phyloP scores from a whole-genome alignment of 2,329 filamentous ascomycete species.

The Ampelomyces quisqualis region DNA sequence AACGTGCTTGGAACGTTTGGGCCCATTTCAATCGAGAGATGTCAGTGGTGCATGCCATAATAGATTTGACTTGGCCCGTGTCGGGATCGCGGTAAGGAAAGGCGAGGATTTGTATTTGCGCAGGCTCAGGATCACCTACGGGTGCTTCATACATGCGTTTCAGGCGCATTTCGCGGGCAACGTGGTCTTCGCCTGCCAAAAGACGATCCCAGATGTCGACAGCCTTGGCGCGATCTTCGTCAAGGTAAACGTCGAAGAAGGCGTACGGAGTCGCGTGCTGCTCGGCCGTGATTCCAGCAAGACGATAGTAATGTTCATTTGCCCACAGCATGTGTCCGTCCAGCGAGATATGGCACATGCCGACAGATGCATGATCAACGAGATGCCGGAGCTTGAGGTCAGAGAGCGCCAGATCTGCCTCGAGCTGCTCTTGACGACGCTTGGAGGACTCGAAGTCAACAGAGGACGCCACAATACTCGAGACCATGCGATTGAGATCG shows the following conservation, averaged over 20 bases:
- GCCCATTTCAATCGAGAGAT: slow-evolving; percentile 45
- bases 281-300: slow-evolving; percentile 23
- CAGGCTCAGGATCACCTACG: slow-evolving; percentile 32
- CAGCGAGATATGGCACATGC: slow-evolving; percentile 36
- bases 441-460: slow-evolving; percentile 22
- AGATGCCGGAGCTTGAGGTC: slow-evolving; percentile 39
- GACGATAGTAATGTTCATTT: slow-evolving; percentile 38
- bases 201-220: slow-evolving; percentile 29
- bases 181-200: slow-evolving; percentile 26
- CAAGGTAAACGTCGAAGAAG: slow-evolving; percentile 32
- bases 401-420: slow-evolving; percentile 38
- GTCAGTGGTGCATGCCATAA: slow-evolving; percentile 45
- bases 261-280: slow-evolving; percentile 16
- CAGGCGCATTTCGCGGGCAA: slow-evolving; percentile 30
- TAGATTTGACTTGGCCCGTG: slow-evolving; percentile 31
- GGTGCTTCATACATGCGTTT: slow-evolving; percentile 37
- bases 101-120: slow-evolving; percentile 36
- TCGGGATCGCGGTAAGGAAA: slow-evolving; percentile 37
- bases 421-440: slow-evolving; percentile 33
- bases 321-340: slow-evolving; percentile 39
- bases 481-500: slow-evolving; percentile 36
- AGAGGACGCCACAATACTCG: slow-evolving; percentile 31
- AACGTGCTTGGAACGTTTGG: slow-evolving; percentile 41
- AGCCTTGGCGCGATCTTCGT: slow-evolving; percentile 30
- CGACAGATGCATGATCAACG: slow-evolving; percentile 39